Percentiles rank a stretch among this genome's conserved stretches.
Evolutionary conservation across 306 rosid genomes (phyloP).

Genomic region (Gillenia trifoliata): DNA sequence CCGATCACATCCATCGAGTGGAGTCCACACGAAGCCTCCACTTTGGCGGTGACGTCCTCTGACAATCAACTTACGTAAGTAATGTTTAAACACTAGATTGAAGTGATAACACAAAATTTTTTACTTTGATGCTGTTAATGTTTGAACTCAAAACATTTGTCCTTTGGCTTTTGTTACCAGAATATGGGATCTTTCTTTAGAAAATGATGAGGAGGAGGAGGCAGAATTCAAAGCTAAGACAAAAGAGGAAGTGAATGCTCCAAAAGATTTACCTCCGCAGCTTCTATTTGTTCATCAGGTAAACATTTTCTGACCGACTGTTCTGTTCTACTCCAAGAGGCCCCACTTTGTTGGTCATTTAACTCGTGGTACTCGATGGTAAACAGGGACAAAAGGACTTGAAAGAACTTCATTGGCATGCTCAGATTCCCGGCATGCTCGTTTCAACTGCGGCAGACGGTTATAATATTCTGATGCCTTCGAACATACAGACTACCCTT

Average conservation of each 20-base stretch:
- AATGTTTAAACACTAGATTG: not conserved
- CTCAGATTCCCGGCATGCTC: slow-evolving; percentile 96
- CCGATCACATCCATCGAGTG: slow-evolving; percentile 94
- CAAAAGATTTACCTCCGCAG: slow-evolving; percentile 94
- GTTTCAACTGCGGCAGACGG: slow-evolving; percentile 91
- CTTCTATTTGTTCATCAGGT: slow-evolving; percentile 94
- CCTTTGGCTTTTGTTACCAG: slow-evolving; percentile 36
- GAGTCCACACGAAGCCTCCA: slow-evolving; percentile 93
- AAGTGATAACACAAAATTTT: not conserved
- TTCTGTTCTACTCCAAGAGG: not conserved
- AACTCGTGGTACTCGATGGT: not conserved
- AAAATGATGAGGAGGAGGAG: slow-evolving; percentile 94
- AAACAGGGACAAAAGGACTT: slow-evolving; percentile 87
- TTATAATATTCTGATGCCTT: slow-evolving; percentile 89
- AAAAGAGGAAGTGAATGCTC: slow-evolving; percentile 74
- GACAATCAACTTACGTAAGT: slow-evolving; percentile 96
- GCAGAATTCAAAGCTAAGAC: slow-evolving; percentile 83
- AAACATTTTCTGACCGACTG: not conserved
- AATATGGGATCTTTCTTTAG: slow-evolving; percentile 96
- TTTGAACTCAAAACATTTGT: not conserved
- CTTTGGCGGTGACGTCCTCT: slow-evolving; percentile 81
- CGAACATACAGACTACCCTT: slow-evolving; percentile 75
- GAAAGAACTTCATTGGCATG: slow-evolving; percentile 94
- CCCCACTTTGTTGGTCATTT: not conserved
- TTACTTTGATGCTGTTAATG: not conserved